A percentile compares a stretch with the other conserved stretches of the same genome.
Conservation (phyloP, 805 yeast genomes). For the Kuraishia piskuri region DNA sequence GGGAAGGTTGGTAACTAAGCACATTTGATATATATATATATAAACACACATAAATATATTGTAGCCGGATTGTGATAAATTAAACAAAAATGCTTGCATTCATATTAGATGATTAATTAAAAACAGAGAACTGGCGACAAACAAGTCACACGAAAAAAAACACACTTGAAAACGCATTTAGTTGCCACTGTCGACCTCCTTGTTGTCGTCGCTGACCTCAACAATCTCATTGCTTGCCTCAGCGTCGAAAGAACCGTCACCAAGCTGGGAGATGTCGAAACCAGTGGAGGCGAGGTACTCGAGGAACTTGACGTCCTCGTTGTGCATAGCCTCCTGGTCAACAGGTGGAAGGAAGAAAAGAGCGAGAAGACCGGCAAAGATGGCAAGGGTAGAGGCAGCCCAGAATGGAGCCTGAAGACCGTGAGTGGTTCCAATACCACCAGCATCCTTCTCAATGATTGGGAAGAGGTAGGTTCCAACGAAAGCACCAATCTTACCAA, state of each 20-base stretch:
- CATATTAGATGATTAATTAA: no score
- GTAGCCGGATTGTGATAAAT: neutral
- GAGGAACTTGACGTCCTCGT: constrained; percentile 68
- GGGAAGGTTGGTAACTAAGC: neutral
- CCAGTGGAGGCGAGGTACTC: constrained; percentile 61
- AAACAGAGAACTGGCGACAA: neutral
- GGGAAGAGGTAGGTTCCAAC: constrained; percentile 89
- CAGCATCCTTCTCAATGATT: constrained; percentile 52
- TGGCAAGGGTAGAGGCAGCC: constrained; percentile 69
- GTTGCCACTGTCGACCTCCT: neutral
- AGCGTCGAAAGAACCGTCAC: constrained; percentile 13
- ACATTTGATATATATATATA: neutral
- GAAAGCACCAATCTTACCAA: constrained; percentile 90
- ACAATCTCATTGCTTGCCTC: neutral
- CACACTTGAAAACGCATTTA: neutral
- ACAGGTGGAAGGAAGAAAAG: constrained; percentile 70
- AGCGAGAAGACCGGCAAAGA: constrained; percentile 62
- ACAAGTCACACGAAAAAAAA: neutral
- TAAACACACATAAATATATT: no score
- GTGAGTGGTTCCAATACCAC: constrained; percentile 38
- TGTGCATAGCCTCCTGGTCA: constrained; percentile 73
- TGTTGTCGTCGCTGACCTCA: neutral
- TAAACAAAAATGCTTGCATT: neutral
- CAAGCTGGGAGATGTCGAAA: constrained; percentile 59
- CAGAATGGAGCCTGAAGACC: constrained; percentile 77